Evolutionary conservation across 768 basidiomycete species (phyloP).

Genomic region (Boletus reticuloceps): DNA sequence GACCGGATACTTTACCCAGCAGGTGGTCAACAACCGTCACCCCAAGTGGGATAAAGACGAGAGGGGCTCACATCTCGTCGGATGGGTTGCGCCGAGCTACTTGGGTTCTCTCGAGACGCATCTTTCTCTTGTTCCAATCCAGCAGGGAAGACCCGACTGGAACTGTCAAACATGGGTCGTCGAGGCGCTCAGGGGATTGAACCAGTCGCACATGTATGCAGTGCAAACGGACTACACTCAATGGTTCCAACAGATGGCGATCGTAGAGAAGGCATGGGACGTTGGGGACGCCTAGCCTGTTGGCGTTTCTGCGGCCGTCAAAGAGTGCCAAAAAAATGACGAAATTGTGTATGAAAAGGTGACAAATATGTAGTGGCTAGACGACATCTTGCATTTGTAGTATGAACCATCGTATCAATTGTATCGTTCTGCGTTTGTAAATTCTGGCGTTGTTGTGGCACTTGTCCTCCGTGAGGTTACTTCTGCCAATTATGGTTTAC

Average conservation of each 20-base stretch:
- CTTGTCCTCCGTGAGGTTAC: neutral
- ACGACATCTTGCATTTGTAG: neutral
- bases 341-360: neutral
- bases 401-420: neutral
- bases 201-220: slow-evolving; percentile 10
- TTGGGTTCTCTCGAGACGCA: slow-evolving; percentile 5
- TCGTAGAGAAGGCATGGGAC: slow-evolving; percentile 16
- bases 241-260: slow-evolving; percentile 13
- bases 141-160: slow-evolving; percentile 11
- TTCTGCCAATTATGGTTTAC: no score
- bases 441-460: neutral
- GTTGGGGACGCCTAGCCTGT: slow-evolving; percentile 11
- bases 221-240: slow-evolving; percentile 14
- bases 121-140: slow-evolving; percentile 12
- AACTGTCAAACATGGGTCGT: slow-evolving; percentile 23
- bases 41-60: slow-evolving; percentile 10
- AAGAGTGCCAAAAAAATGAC: neutral
- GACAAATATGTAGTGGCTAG: neutral
- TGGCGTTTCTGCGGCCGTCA: neutral
- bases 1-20: slow-evolving; percentile 12
- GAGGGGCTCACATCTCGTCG: slow-evolving; percentile 10
- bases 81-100: slow-evolving; percentile 4
- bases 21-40: slow-evolving; percentile 16
- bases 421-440: neutral
- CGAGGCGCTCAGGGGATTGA: slow-evolving; percentile 15